Percentiles rank a stretch among this genome's conserved stretches.
phyloP scores from a whole-genome alignment of 345 rosid genomes.

The Melaleuca alternifolia region DNA sequence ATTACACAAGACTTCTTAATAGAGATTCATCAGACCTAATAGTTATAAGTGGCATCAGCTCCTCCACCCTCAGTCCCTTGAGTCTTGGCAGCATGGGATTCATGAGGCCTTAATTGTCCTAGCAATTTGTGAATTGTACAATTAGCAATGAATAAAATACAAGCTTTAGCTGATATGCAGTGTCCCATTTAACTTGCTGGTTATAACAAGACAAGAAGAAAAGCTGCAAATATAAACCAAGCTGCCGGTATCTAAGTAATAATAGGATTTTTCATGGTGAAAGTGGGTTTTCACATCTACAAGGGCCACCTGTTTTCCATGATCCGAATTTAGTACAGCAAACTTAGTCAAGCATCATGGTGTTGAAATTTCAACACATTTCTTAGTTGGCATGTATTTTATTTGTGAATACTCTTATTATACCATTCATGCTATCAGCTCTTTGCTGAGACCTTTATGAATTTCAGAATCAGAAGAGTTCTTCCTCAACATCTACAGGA shows the following conservation, averaged over 20 bases:
- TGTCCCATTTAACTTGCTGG: not conserved
- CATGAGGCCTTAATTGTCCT: not conserved
- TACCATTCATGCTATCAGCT: not conserved
- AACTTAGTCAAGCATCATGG: not conserved
- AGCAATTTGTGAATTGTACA: not conserved
- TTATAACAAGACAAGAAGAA: not conserved
- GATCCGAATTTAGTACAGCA: not conserved
- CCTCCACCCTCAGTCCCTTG: not conserved
- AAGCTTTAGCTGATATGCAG: not conserved
- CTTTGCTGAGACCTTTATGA: not conserved
- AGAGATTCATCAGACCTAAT: not conserved
- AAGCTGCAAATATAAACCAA: not conserved
- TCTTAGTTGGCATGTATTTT: not conserved
- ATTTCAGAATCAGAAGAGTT: constrained; percentile 48
- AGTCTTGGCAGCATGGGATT: not conserved
- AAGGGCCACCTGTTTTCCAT: not conserved
- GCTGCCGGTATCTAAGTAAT: not conserved
- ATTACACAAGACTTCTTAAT: not conserved
- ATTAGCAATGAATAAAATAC: not conserved
- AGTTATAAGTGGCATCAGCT: not conserved
- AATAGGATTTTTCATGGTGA: not conserved
- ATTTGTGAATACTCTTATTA: not conserved
- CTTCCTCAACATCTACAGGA: constrained; percentile 19
- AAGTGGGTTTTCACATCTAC: not conserved
- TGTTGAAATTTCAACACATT: not conserved